A percentile compares a stretch with the other conserved stretches of the same genome.
Conservation (phyloP, 768 basidiomycete genomes). For the Termitomyces sp. region DNA sequence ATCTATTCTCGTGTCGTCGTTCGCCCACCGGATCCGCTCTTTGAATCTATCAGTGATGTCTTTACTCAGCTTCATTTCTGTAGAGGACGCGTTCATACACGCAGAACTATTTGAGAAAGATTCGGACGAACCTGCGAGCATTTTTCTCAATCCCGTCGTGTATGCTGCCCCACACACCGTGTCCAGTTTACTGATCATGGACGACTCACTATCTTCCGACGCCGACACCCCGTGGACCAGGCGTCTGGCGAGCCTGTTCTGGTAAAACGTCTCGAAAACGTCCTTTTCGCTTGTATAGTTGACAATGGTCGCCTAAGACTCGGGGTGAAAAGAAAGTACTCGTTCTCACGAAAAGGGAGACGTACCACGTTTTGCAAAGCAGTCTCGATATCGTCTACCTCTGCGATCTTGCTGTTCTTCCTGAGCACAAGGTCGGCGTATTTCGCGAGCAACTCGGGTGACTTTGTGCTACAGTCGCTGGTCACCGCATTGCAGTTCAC, state of each 20-base stretch:
- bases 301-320: slow-evolving; percentile 90
- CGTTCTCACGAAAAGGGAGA: background rate
- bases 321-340: background rate
- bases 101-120: background rate
- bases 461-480: slow-evolving; percentile 78
- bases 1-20: slow-evolving; percentile 83
- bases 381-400: slow-evolving; percentile 86
- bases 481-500: slow-evolving; percentile 92
- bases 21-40: slow-evolving; percentile 82
- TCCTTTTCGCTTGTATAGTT: slow-evolving; percentile 99
- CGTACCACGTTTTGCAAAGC: slow-evolving; percentile 87
- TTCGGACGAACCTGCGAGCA: slow-evolving; percentile 77
- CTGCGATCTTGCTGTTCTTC: slow-evolving; percentile 94
- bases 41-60: slow-evolving; percentile 95
- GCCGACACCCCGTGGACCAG: slow-evolving; percentile 88
- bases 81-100: background rate
- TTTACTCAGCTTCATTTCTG: slow-evolving; percentile 93
- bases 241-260: slow-evolving; percentile 87
- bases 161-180: slow-evolving; percentile 97
- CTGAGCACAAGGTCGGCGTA: slow-evolving; percentile 85
- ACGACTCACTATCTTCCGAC: slow-evolving; percentile 93
- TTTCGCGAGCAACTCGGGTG: slow-evolving; percentile 88
- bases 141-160: slow-evolving; percentile 91
- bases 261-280: slow-evolving; percentile 97
- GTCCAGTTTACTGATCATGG: slow-evolving; percentile 97